Evolutionary conservation across 140 eudicot genomes (phyloP), one percentile per base, ranked within the genome.

Genomic region (Anethum foeniculum): DNA sequence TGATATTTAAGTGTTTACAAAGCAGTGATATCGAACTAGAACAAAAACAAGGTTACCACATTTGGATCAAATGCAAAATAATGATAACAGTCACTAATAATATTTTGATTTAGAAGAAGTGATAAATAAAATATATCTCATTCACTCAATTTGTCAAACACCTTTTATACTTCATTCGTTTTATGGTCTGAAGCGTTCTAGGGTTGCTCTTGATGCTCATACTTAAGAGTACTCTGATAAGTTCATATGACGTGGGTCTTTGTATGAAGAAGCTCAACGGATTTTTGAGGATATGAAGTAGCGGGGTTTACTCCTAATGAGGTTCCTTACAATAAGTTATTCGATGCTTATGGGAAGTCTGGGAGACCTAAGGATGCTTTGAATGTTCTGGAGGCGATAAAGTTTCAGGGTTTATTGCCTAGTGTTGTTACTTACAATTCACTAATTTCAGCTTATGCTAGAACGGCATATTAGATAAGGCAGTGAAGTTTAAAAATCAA

Each of bases 261-360:
- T 95, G 88, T 84, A 85, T 23, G 91, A 87, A 81, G 97, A 90
- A 82, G 99, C 99, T 23, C 85, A 89, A 47, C 76, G n/a, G 81
- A 82, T 92, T 19, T 88, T 95, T 39, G 91, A 91, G 85, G 99
- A 95, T 1, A 39, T 39, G 43, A 39, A 39, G 43, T 39, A 39
- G 43, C 43, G 43, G 43, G 97, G 4, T 84, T 80, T 85, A n/a
- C 79, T 54, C 99, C 99, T 0, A 96, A 95, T 86, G 88, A 88
- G 84, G 97, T 95, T 77, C 91, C 99, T 21, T 92, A 88, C 48
- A 95, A 95, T 90, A 88, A 95, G 0, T 81, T 92, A 77, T 86
- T 92, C 88, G 97, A 95, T 82, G 99, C 91, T 1, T 95, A 90
- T 82, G 99, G 95, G 19, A 95, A 92, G 88, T 92, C 93, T 18